phyloP scores from a whole-genome alignment of 352 stramenopile genomes.

The Pythium dissimile region DNA sequence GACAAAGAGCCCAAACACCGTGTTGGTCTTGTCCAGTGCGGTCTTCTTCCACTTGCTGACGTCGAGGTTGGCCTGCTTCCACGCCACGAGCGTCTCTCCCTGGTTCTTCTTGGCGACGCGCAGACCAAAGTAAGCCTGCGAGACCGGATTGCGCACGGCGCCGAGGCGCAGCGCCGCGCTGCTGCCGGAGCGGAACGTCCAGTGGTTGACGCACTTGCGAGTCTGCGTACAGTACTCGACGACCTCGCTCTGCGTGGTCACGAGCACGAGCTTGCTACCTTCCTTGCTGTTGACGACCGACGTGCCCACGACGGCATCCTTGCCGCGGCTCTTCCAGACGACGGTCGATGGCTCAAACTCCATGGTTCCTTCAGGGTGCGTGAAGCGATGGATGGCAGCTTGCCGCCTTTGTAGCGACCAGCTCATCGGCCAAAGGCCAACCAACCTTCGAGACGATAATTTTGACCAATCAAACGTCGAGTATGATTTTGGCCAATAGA shows the following conservation, averaged over 20 bases:
- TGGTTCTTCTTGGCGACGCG: slow-evolving; percentile 44
- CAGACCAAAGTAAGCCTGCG: slow-evolving; percentile 55
- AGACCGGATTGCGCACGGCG: slow-evolving; percentile 53
- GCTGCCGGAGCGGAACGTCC: slow-evolving; percentile 60
- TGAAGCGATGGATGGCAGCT: neutral
- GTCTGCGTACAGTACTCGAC: slow-evolving; percentile 59
- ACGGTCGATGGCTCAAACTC: slow-evolving; percentile 65
- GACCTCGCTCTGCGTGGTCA: slow-evolving; percentile 63
- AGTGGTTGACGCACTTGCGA: slow-evolving; percentile 75
- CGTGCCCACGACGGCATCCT: slow-evolving; percentile 42
- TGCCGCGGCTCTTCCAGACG: slow-evolving; percentile 58
- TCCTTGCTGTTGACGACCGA: slow-evolving; percentile 40
- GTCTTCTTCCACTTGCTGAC: slow-evolving; percentile 55
- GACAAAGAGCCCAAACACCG: slow-evolving; percentile 45
- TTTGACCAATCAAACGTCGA: slow-evolving; percentile 5
- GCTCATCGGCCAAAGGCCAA: slow-evolving; percentile 10
- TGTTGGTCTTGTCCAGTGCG: slow-evolving; percentile 27
- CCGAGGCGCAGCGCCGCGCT: slow-evolving; percentile 40
- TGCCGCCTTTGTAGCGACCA: slow-evolving; percentile 1
- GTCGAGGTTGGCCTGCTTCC: slow-evolving; percentile 61
- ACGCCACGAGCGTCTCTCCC: slow-evolving; percentile 46
- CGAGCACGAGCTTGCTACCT: slow-evolving; percentile 50
- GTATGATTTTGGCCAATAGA: neutral
- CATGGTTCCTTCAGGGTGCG: slow-evolving; percentile 29
- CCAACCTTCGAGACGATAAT: slow-evolving; percentile 17